Conservation (phyloP, 2,329 filamentous ascomycete species). For the Arthrobotrys megalospora region DNA sequence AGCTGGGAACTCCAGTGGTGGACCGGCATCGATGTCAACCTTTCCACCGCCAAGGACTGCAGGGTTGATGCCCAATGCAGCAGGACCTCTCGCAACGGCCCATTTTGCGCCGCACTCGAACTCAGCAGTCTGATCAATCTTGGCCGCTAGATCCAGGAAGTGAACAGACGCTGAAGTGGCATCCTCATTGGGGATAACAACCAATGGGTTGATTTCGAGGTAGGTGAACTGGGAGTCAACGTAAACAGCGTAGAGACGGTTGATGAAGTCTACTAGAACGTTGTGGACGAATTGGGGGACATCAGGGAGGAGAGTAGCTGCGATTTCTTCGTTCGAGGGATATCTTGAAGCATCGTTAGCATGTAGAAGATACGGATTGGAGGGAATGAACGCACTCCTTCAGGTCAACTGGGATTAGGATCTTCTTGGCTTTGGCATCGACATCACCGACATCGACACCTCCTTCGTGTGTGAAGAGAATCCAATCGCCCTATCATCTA, state of each 20-base stretch:
- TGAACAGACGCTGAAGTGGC: constrained; percentile 93
- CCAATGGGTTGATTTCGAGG: constrained; percentile 99
- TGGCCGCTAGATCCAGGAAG: constrained; percentile 98
- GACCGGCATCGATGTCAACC: constrained; percentile 94
- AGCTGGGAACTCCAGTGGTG: constrained; percentile 98
- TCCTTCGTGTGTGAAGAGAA: constrained; percentile 99
- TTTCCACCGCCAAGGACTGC: constrained; percentile 77
- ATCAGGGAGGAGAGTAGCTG: constrained; percentile 86
- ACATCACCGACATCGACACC: constrained; percentile 99
- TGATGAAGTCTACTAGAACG: constrained; percentile 99
- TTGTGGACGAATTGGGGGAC: constrained; percentile 97
- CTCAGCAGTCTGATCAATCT: constrained; percentile 98
- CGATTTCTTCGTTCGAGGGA: constrained; percentile 96
- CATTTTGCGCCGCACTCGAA: constrained; percentile 99
- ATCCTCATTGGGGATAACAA: constrained; percentile 94
- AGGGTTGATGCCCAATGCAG: constrained; percentile 85
- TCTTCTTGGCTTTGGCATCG: constrained; percentile 98
- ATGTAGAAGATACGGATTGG: background rate
- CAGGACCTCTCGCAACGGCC: constrained; percentile 93
- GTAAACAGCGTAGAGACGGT: constrained; percentile 96
- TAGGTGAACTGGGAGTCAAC: constrained; percentile 99
- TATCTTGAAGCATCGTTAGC: constrained; percentile 70
- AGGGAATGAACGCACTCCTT: constrained; percentile 71
- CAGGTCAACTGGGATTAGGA: constrained; percentile 96
- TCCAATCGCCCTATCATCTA: constrained; percentile 90